phyloP scores from a whole-genome alignment of 2,329 filamentous ascomycete species.

The Phaeoacremonium minimum region DNA sequence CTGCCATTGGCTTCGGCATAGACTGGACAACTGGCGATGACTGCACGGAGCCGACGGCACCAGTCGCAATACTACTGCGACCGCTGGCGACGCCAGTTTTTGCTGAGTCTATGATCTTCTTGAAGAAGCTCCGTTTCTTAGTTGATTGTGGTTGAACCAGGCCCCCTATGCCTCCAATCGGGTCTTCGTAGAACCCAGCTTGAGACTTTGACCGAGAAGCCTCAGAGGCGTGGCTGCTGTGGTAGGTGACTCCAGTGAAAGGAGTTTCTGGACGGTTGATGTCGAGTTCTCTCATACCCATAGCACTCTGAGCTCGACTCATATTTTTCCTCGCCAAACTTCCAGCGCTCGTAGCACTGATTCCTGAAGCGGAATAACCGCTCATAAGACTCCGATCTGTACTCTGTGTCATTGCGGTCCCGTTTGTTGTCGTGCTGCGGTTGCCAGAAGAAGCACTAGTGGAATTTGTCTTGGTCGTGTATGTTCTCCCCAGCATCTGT shows the following conservation, averaged over 20 bases:
- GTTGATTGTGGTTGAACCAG: slow-evolving; percentile 65
- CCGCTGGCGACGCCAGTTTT: slow-evolving; percentile 91
- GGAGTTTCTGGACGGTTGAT: slow-evolving; percentile 55
- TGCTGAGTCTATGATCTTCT: slow-evolving; percentile 89
- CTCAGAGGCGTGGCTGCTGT: slow-evolving; percentile 76
- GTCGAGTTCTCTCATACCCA: slow-evolving; percentile 56
- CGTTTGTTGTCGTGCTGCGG: slow-evolving; percentile 63
- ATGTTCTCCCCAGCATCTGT: slow-evolving; percentile 68
- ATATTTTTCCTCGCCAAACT: slow-evolving; percentile 78
- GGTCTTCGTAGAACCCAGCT: slow-evolving; percentile 61
- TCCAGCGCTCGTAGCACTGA: slow-evolving; percentile 93
- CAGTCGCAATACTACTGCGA: slow-evolving; percentile 73
- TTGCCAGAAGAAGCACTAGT: slow-evolving; percentile 70
- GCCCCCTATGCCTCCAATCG: slow-evolving; percentile 69
- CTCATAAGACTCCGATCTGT: slow-evolving; percentile 91
- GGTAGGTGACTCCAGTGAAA: slow-evolving; percentile 80
- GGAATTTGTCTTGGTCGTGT: slow-evolving; percentile 81
- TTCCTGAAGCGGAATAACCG: slow-evolving; percentile 80
- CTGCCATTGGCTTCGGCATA: slow-evolving; percentile 28
- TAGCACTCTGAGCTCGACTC: slow-evolving; percentile 57
- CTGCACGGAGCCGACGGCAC: slow-evolving; percentile 37
- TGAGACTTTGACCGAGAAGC: slow-evolving; percentile 60
- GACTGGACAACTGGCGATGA: slow-evolving; percentile 38
- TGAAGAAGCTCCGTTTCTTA: slow-evolving; percentile 87
- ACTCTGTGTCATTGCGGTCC: slow-evolving; percentile 67